These are phyloP conservation scores for Yamadazyma olivae DNA, from an alignment of 805 yeast genomes.

Conservation along the genomic window DNA sequence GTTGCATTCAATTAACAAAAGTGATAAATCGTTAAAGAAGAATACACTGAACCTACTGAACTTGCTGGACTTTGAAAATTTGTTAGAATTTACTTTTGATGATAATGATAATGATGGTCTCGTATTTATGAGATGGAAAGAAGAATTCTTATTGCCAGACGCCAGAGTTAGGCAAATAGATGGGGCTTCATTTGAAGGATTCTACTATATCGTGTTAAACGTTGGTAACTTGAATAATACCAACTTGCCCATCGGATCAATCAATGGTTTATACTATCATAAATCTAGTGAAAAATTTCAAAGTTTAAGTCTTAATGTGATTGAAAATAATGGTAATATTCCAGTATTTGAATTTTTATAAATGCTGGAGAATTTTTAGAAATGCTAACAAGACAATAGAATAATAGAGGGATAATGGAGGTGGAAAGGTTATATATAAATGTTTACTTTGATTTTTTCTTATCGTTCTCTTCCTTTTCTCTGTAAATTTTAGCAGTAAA, in stretches of 20 bases:
- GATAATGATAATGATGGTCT: constrained; percentile 14
- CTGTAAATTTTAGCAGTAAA: constrained; percentile 91
- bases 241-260: constrained; percentile 52
- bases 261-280: constrained; percentile 82
- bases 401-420: background rate
- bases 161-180: constrained; percentile 55
- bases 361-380: too few species aligned
- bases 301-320: constrained; percentile 62
- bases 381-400: too few species aligned
- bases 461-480: constrained; percentile 6
- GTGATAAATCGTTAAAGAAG: background rate
- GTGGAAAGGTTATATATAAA: background rate
- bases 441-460: background rate
- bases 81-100: background rate
- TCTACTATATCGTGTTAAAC: constrained; percentile 82
- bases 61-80: constrained; percentile 12
- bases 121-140: constrained; percentile 94
- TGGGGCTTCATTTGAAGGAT: constrained; percentile 89
- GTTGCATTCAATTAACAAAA: constrained; percentile 19
- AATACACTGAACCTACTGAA: too few species aligned
- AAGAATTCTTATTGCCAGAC: constrained; percentile 80
- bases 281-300: constrained; percentile 76
- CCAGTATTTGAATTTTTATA: constrained; percentile 10
- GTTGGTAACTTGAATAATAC: constrained; percentile 38
- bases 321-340: constrained; percentile 44